Evolutionary conservation across 345 rosid species (phyloP).

Genomic region (Excoecaria cochinchinensis): DNA sequence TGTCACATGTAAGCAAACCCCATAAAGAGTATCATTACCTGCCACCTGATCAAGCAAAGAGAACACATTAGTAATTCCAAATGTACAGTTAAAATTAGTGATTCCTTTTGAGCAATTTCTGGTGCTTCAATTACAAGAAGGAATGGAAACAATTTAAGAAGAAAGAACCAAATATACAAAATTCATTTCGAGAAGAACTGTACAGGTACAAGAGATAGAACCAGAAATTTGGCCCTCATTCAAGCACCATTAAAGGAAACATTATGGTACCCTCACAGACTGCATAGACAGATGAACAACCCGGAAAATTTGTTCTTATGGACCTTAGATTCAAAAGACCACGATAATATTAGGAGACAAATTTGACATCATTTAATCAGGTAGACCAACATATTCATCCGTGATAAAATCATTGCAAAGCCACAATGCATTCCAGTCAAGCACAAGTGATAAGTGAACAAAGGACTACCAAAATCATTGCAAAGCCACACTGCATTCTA

Average conservation of each 20-base stretch:
- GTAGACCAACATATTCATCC: neutral
- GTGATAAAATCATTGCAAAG: neutral
- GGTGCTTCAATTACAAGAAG: neutral
- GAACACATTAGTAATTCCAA: neutral
- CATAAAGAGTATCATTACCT: conserved; percentile 87
- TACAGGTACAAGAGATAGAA: neutral
- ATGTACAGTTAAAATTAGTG: neutral
- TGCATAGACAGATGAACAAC: neutral
- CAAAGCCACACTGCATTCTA: neutral
- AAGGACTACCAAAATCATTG: neutral
- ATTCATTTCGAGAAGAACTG: neutral
- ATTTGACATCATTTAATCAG: neutral
- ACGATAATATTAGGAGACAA: neutral
- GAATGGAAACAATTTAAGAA: neutral
- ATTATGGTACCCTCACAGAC: too few species aligned
- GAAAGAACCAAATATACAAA: neutral
- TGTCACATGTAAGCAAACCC: conserved; percentile 85
- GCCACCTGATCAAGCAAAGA: conserved; percentile 61
- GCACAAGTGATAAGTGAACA: neutral
- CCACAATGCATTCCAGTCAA: neutral
- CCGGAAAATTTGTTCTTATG: neutral
- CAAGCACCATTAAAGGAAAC: too few species aligned
- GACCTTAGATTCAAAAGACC: neutral
- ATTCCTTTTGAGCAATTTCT: neutral
- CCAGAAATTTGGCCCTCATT: neutral